Evolutionary conservation across 257 asterid genomes (phyloP).

Genomic region (Solanum megistacrolobum): DNA sequence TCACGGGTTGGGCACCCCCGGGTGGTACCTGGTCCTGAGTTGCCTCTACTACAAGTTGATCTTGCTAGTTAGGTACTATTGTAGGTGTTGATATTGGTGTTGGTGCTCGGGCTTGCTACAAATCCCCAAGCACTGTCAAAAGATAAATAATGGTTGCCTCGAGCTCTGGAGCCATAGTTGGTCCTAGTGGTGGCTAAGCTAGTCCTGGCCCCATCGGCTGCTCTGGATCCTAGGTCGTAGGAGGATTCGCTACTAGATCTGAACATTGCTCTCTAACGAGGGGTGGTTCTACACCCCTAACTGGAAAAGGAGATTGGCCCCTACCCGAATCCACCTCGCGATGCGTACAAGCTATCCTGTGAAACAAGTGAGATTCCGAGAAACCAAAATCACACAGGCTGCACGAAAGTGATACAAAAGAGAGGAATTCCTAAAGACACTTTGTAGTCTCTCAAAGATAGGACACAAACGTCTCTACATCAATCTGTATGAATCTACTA

Average conservation of each 20-base stretch:
- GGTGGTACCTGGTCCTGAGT: too few relatives aligned
- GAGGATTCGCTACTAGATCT: not conserved
- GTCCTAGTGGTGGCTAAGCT: not conserved
- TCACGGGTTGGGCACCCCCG: too few relatives aligned
- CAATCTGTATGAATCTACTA: too few relatives aligned
- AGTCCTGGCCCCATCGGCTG: not conserved
- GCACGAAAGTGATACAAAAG: not conserved
- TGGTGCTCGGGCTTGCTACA: too few relatives aligned
- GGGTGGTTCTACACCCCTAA: too few relatives aligned
- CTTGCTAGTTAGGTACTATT: too few relatives aligned
- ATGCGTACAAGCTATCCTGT: not conserved
- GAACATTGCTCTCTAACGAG: not conserved
- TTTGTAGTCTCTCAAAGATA: not conserved
- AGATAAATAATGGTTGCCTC: too few relatives aligned
- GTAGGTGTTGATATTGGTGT: too few relatives aligned
- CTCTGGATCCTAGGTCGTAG: not conserved
- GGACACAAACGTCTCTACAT: not conserved
- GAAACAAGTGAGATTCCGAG: not conserved
- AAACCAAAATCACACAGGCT: not conserved
- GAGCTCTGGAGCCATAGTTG: too few relatives aligned
- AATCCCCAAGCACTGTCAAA: too few relatives aligned
- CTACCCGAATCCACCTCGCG: not conserved
- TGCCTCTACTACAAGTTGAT: too few relatives aligned
- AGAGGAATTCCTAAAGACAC: not conserved
- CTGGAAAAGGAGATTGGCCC: not conserved